Evolutionary conservation across 140 eudicot species (phyloP), one percentile per base, ranked within the genome.

Genomic region (Cichorium intybus): DNA sequence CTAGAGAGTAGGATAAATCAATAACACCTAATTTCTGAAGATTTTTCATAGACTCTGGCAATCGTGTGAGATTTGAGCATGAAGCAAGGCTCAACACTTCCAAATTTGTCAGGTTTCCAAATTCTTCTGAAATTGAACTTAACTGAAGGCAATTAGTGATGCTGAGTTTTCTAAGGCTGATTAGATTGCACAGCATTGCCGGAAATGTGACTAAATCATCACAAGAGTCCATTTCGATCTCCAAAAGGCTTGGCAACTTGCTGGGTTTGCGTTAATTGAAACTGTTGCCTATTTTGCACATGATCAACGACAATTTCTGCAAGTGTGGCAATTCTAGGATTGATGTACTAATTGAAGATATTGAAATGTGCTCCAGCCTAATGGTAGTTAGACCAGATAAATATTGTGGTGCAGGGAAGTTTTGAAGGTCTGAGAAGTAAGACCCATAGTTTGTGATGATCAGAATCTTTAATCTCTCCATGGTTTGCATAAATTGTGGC

Each of bases 401-500:
- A 28, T 4, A 29, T 23, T 12, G 22, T 16, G 39, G 66, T 4
- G 24, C 0, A 4, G 33, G 23, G 54, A 45, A 46, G 50, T 28
- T 45, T 2, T 27, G 29, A n/a, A 69, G 10, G 6, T 69, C 12
- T 57, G 67, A 26, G 35, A 17, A 22, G 45, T 31, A 28, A 18
- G 8, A 69, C 4, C 58, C 67, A 18, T 57, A 6, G 46, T 17
- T 69, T 57, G 66, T 56, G 59, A 69, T 3, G 17, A 27, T 69
- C 9, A 69, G 33, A 46, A 69, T 60, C 71, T 49, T 65, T 21
- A 65, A 23, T 28, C 7, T 23, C 48, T 49, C 49, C 60, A 49
- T 65, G 27, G 4, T 65, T 34, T 48, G 24, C 71, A 65, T 65
- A 55, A 65, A 65, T 28, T 5, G 71, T 20, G 71, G 71, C 26